Base-by-base conservation (phyloP, 169 alveolate species). In the Cyclospora cayetanensis region DNA sequence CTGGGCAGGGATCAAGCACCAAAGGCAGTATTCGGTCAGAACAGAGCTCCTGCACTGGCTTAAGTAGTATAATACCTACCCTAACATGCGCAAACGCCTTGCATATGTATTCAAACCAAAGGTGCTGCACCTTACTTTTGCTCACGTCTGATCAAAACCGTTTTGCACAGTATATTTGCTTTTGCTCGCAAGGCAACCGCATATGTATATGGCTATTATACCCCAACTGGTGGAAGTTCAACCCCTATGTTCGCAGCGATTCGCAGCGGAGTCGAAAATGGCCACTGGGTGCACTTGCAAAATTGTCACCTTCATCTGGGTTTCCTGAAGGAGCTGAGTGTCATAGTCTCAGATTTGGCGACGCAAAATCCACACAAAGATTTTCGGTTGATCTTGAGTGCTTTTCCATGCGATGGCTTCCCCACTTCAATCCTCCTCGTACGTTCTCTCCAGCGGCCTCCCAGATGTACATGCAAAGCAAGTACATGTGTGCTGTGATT, bases 251-350 rank as follows among this genome's bases (percentile, higher is more conserved):
- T 68, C 66, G 82, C 93, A 53, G 96, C 95, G n/a, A 97, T 98
- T 35, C 96, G 95, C 90, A 98, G 96, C 74, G 98, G 98, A 20
- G 91, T 92, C 52, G 86, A 88, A 76, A 95, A 95, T 77, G 99
- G 99, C 80, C 97, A 96, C 42, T 98, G 99, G 99, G 98, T 97
- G 52, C 95, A 97, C 25, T 95, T 98, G 86, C 97, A 97, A 94
- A 98, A 98, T 91, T 98, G 99, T 90, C 99, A 98, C 94, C 96
- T 98, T 90, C 98, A 98, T 9, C 93, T 95, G 41, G 95, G 98
- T 46, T 98, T 97, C 97, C 96, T 98, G 98, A 97, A 98, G 52
- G 96, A 96, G 53, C 96, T 98, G 55, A 99, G 97, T 84, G 95
- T 96, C 76, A 96, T 97, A 55, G 97, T 96, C 15, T 98, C 97